Base-by-base conservation (phyloP, 2,329 filamentous ascomycete species). In the Nemania sp. region DNA sequence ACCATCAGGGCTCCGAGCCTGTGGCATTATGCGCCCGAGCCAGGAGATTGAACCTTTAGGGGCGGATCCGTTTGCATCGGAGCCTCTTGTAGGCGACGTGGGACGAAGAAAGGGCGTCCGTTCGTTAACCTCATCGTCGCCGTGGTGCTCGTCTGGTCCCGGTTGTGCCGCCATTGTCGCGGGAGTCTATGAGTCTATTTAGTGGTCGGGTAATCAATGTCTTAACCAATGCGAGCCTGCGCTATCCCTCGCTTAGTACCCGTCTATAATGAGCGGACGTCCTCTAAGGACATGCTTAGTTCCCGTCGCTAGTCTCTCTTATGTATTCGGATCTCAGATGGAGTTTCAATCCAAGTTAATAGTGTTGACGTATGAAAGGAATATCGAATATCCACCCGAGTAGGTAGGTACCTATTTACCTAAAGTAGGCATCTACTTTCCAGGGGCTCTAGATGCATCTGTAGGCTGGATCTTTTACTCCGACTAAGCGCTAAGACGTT, bases 31-130 rank as follows among this genome's bases (percentile, higher is more conserved):
- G 38, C 27, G 27, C 18, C 13, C 18, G n/a, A 56, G 32, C 26
- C 54, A 69, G 43, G 64, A 32, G 41, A 70, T 32, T 3, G 49
- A 62, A 32, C 13, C 18, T 49, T 26, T 55, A 45, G 2, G 32
- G 13, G 29, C 29, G 10, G 52, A 24, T 35, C 27, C 24, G 38
- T 47, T 20, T 27, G 27, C n/a, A 2, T 26, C 27, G 29, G 47
- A 20, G 38, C 20, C 38, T 24, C 11, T 24, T 8, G 56, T 11
- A 13, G 20, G 32, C 10, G 18, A 3, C 24, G 22, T 41, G 13
- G 24, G 15, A 18, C 56, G 13, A 20, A 70, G 56, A 10, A 71
- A 53, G 13, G 69, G 67, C 24, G 67, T 71, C 27, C 49, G 64
- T 45, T 71, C 69, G 35, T 53, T 65, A 57, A 45, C 35, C 1